Evolutionary conservation across 176 grass and related monocot species (phyloP).

Genomic region (Stipa capillata): DNA sequence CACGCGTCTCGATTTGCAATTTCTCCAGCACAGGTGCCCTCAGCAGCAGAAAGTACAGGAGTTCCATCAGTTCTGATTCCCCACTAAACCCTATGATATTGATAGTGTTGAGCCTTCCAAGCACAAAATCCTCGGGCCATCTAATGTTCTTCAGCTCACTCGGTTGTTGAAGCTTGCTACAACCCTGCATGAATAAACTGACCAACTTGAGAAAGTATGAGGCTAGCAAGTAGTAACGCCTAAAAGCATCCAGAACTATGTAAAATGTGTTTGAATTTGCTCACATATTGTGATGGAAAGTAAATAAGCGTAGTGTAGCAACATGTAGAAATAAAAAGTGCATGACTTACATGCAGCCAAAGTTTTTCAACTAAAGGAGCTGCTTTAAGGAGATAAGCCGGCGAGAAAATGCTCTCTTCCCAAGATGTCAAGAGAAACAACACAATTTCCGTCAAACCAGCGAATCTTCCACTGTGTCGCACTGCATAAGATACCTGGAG

Average conservation of each 20-base stretch:
- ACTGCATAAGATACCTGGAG: background rate
- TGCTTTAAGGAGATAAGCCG: background rate
- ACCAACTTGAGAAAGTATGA: background rate
- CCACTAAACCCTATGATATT: background rate
- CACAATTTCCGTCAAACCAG: background rate
- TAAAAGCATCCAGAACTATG: no score
- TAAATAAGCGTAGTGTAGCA: no score
- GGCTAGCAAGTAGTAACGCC: background rate
- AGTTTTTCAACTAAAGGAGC: background rate
- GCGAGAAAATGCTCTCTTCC: background rate
- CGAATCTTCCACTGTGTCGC: background rate
- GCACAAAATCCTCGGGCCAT: background rate
- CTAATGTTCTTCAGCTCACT: background rate
- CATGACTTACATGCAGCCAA: background rate
- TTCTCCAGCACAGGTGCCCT: background rate
- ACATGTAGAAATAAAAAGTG: background rate
- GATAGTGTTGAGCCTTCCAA: background rate
- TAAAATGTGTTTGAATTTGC: background rate
- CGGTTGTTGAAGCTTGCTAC: background rate
- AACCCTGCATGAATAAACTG: background rate
- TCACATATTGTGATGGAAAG: background rate
- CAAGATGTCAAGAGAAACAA: slow-evolving; percentile 4
- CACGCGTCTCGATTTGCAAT: background rate
- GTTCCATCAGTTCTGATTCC: background rate
- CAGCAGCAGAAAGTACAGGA: background rate